Evolutionary conservation across 1,284 basidiomycete genomes (phyloP).

Genomic region (Agroathelia rolfsii): DNA sequence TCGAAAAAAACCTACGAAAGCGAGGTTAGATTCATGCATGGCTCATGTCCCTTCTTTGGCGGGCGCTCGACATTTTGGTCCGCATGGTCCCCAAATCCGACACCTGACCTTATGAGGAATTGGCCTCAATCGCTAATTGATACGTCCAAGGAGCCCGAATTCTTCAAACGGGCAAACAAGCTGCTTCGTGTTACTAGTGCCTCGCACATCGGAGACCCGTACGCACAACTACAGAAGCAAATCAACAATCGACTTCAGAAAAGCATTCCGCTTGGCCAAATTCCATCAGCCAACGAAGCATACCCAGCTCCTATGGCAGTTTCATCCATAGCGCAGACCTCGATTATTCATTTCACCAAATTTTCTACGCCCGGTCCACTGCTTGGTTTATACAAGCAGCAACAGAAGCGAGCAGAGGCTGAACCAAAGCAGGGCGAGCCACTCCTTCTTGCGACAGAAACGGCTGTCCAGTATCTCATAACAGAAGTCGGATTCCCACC

Average conservation of each 20-base stretch:
- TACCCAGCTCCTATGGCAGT: conserved; percentile 11
- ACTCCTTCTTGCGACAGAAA: conserved; percentile 13
- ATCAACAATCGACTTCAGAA: too few relatives aligned
- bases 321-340: conserved; percentile 4
- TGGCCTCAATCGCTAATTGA: conserved; percentile 7
- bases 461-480: conserved; percentile 8
- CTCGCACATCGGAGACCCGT: too few relatives aligned
- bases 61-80: conserved; percentile 13
- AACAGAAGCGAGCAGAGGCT: conserved; percentile 12
- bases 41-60: conserved; percentile 14
- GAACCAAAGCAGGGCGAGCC: conserved; percentile 11
- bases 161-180: too few relatives aligned
- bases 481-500: conserved; percentile 9
- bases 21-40: conserved; percentile 10
- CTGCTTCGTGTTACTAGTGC: too few relatives aligned
- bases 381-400: conserved; percentile 14
- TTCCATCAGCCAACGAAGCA: too few relatives aligned
- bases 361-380: conserved; percentile 20
- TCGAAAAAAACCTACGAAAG: conserved; percentile 10
- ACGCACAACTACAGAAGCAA: too few relatives aligned
- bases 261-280: too few relatives aligned
- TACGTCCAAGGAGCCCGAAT: conserved; percentile 5
- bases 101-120: conserved; percentile 7
- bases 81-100: conserved; percentile 12
- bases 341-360: conserved; percentile 14